phyloP scores from a whole-genome alignment of 345 rosid species.

The Physaria fendleri region DNA sequence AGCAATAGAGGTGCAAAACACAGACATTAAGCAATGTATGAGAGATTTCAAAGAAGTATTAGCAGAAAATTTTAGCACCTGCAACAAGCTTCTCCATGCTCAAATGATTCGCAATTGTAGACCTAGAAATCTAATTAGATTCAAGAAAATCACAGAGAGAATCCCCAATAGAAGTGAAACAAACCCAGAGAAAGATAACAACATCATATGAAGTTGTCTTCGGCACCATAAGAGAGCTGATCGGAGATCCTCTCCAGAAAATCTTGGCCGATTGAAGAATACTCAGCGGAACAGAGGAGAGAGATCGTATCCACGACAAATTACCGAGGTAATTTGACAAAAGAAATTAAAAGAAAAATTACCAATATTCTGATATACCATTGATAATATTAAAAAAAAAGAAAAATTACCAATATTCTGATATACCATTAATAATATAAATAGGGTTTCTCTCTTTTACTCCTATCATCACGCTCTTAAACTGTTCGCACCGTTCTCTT shows the following conservation, averaged over 20 bases:
- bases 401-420: no score
- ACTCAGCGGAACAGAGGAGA: slow-evolving; percentile 37
- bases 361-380: no score
- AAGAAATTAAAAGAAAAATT: no score
- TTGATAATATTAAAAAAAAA: no score
- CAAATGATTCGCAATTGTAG: background rate
- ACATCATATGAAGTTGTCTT: slow-evolving; percentile 57
- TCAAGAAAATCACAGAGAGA: background rate
- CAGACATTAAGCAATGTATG: no score
- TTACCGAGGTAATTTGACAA: no score
- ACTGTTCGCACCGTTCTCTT: no score
- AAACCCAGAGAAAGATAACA: background rate
- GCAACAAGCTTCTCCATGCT: background rate
- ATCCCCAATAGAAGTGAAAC: background rate
- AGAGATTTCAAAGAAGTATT: no score
- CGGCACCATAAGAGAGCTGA: slow-evolving; percentile 50
- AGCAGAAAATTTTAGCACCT: no score
- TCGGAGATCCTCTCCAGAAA: slow-evolving; percentile 45
- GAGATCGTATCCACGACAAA: slow-evolving; percentile 40
- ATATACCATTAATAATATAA: no score
- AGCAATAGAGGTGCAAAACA: no score
- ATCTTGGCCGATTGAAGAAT: slow-evolving; percentile 31
- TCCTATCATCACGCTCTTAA: no score
- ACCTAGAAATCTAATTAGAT: background rate
- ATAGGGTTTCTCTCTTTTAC: slow-evolving; percentile 35